Evolutionary conservation across 2,329 filamentous ascomycete species (phyloP).

Genomic region (Clarireedia monteithiana): DNA sequence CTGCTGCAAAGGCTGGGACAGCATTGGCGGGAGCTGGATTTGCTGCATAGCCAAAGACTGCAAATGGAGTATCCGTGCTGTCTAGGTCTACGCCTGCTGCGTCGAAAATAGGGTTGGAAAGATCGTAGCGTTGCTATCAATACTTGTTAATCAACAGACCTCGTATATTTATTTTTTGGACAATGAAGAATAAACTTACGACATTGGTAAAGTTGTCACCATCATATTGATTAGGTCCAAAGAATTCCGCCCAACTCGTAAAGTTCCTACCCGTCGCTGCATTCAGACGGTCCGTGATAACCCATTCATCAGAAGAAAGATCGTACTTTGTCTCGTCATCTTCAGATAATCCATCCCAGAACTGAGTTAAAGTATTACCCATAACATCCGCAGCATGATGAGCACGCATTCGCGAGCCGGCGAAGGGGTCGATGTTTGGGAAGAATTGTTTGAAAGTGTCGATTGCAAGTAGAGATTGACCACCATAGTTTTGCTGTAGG

Average conservation of each 20-base stretch:
- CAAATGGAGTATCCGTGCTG: slow-evolving; percentile 17
- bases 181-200: slow-evolving; percentile 8
- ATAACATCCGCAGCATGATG: slow-evolving; percentile 18
- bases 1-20: slow-evolving; percentile 30
- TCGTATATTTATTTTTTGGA: background rate
- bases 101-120: slow-evolving; percentile 20
- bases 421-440: slow-evolving; percentile 24
- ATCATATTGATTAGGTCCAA: slow-evolving; percentile 15
- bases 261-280: slow-evolving; percentile 17
- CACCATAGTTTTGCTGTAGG: slow-evolving; percentile 51
- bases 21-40: slow-evolving; percentile 17
- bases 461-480: slow-evolving; percentile 50
- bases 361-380: slow-evolving; percentile 15
- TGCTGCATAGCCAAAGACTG: slow-evolving; percentile 25
- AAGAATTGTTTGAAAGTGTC: slow-evolving; percentile 39
- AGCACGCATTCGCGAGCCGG: slow-evolving; percentile 19
- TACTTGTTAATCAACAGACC: background rate
- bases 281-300: slow-evolving; percentile 16
- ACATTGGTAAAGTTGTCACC: slow-evolving; percentile 18
- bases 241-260: slow-evolving; percentile 18
- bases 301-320: slow-evolving; percentile 19
- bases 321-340: slow-evolving; percentile 13
- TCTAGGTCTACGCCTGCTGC: slow-evolving; percentile 9
- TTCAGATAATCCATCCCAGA: slow-evolving; percentile 15
- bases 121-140: slow-evolving; percentile 20